Evolutionary conservation across 352 stramenopile species (phyloP), one percentile per base, ranked within the genome.

Genomic region (Thraustochytrium sp.): DNA sequence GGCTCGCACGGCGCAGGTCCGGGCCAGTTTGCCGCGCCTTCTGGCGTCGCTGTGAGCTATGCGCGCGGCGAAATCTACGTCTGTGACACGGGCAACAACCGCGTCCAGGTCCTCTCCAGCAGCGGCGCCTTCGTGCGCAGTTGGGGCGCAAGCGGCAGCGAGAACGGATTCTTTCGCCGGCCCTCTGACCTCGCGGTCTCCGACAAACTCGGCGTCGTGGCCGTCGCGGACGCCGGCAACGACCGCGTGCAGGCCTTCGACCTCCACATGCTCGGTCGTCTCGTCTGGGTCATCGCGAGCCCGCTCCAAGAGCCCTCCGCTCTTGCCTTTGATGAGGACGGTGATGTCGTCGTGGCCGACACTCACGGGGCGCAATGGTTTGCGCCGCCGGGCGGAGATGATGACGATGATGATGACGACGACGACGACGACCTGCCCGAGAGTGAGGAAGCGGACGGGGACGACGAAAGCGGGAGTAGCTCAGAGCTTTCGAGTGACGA

Each of bases 211-310:
- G 65, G 46, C 13, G 65, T 77, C 49, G 23, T 77, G 9, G 65
- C 65, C 31, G 31, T 77, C 26, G 65, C 65, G 16, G 65, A 77
- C 26, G 23, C 9, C 18, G 65, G 9, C 26, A 77, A 77, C 65
- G 23, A 77, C 8, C 65, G 65, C 0, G 64, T 77, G 11, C 65
- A 77, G 31, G 65, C 42, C 13, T 77, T 77, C 64, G 65, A 77
- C 26, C 8, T 11, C 5, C 18, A 64, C 16, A 77, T 72, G 65
- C 42, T 77, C 26, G 65, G 65, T 11, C 40, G 65, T 23, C 37
- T 77, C 18, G 65, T 77, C 26, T 77, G 65, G 65, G 13, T 62
- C 2, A 77, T 77, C 31, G 18, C 29, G 26, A 36, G 21, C 8
- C 29, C 68, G 5, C 1, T 77, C 23, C 8, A 23, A 40, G 8